Base-by-base conservation (phyloP, 2,329 filamentous ascomycete species). In the Nemania sp. region DNA sequence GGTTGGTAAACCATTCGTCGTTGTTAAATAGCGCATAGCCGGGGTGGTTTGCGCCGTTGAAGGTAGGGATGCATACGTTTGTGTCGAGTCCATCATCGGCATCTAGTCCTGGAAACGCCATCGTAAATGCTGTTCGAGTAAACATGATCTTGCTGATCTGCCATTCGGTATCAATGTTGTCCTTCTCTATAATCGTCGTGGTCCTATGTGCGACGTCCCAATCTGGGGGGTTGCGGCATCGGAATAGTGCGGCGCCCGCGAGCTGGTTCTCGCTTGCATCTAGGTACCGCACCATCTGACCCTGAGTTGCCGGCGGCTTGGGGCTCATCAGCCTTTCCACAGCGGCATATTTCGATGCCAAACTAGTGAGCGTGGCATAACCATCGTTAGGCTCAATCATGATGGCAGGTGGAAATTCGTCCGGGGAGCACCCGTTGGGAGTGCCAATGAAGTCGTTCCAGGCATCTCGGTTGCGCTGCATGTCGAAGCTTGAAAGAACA, bases 391-490 rank as follows among this genome's bases (percentile, higher is more conserved):
- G n/a, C 20, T 10, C 11, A 5, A n/a, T 11, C 45, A 47, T 47
- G 45, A 47, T n/a, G 20, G 45, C 45, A 5, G 45, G 45, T n/a
- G 45, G 45, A n/a, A 22, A 47, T n/a, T 47, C 45, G 45, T 47
- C 20, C 18, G 45, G 45, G 20, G 45, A 47, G 22, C 45, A 47
- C n/a, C 18, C 15, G 45, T 20, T 47, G 8, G 45, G 45, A 10
- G 45, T n/a, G 45, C 22, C 20, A 5, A 4, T 47, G 45, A 47
- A 4, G 45, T 47, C 20, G 20, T 10, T n/a, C 20, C 47, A 51
- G 5, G 24, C n/a, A 20, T n/a, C 20, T 8, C 20, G n/a, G 5
- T 51, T 8, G 47, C 47, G 47, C 20, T 51, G 20, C 3, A 3
- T 2, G 24, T 51, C 24, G 47, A 51, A 51, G 8, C 26, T 22